phyloP scores from a whole-genome alignment of 2,329 filamentous ascomycete genomes.

The Phaeoacremonium minimum region DNA sequence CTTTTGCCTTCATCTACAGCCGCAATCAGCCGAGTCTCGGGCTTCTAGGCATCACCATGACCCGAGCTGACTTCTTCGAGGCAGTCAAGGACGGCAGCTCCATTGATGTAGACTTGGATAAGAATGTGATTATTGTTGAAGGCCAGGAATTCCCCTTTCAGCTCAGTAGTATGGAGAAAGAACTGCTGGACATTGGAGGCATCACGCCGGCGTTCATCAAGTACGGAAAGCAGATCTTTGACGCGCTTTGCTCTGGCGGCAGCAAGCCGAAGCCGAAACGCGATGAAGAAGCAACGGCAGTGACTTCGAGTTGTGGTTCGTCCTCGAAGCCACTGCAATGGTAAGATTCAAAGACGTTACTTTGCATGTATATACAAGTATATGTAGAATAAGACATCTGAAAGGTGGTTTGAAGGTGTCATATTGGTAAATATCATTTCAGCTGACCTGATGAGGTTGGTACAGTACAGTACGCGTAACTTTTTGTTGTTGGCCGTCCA shows the following conservation, averaged over 20 bases:
- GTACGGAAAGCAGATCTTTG: slow-evolving; percentile 28
- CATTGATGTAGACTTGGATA: slow-evolving; percentile 28
- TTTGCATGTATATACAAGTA: too few relatives aligned
- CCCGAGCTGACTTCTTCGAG: slow-evolving; percentile 31
- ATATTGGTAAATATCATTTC: too few relatives aligned
- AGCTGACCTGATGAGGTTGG: too few relatives aligned
- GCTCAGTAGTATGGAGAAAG: slow-evolving; percentile 31
- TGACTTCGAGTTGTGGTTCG: too few relatives aligned
- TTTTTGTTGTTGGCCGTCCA: too few relatives aligned
- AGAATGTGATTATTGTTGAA: slow-evolving; percentile 14
- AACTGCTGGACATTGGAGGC: slow-evolving; percentile 28
- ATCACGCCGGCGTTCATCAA: slow-evolving; percentile 31
- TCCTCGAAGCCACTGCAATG: neutral
- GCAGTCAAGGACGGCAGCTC: slow-evolving; percentile 23
- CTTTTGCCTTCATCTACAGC: slow-evolving; percentile 80
- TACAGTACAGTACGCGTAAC: too few relatives aligned
- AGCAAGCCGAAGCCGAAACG: neutral
- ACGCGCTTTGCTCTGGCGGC: slow-evolving; percentile 12
- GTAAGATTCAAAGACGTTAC: too few relatives aligned
- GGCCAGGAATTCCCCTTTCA: slow-evolving; percentile 24
- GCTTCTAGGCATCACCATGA: slow-evolving; percentile 34
- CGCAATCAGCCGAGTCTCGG: slow-evolving; percentile 53
- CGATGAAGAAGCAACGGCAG: neutral
- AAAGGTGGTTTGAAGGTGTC: too few relatives aligned
- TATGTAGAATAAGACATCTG: too few relatives aligned